Conservation (phyloP, 2,329 filamentous ascomycete species). For the Rosellinia necatrix region DNA sequence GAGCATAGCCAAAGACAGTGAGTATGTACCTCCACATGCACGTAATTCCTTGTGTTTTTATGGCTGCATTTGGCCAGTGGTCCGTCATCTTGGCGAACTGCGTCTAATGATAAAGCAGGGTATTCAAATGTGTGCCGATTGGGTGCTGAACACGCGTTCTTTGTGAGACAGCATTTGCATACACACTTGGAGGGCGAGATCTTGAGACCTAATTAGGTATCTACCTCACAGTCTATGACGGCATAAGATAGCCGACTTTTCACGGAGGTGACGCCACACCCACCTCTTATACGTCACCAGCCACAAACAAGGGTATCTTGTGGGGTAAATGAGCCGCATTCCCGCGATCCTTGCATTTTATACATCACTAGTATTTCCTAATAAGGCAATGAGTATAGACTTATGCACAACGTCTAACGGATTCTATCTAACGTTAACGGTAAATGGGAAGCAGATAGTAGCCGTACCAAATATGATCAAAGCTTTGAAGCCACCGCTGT, state of each 20-base stretch:
- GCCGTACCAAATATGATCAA: too few species aligned
- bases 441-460: too few species aligned
- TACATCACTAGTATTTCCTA: slow-evolving; percentile 18
- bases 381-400: slow-evolving; percentile 5
- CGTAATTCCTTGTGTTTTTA: background rate
- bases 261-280: slow-evolving; percentile 30
- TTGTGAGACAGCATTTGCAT: too few species aligned
- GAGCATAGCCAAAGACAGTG: too few species aligned
- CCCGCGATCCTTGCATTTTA: too few species aligned
- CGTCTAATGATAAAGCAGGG: background rate
- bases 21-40: background rate
- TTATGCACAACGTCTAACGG: background rate
- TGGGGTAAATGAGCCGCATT: slow-evolving; percentile 20
- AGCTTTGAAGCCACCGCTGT: too few species aligned
- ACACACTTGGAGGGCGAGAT: too few species aligned
- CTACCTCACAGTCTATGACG: slow-evolving; percentile 36
- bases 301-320: slow-evolving; percentile 12
- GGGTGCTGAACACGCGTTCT: background rate
- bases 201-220: too few species aligned
- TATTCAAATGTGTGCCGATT: slow-evolving; percentile 1
- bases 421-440: background rate
- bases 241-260: slow-evolving; percentile 20
- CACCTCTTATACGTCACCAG: slow-evolving; percentile 19
- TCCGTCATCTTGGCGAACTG: background rate
- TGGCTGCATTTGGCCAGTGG: background rate